Evolutionary conservation across 2,329 filamentous ascomycete species (phyloP).

Genomic region (Rutstroemia sp.): DNA sequence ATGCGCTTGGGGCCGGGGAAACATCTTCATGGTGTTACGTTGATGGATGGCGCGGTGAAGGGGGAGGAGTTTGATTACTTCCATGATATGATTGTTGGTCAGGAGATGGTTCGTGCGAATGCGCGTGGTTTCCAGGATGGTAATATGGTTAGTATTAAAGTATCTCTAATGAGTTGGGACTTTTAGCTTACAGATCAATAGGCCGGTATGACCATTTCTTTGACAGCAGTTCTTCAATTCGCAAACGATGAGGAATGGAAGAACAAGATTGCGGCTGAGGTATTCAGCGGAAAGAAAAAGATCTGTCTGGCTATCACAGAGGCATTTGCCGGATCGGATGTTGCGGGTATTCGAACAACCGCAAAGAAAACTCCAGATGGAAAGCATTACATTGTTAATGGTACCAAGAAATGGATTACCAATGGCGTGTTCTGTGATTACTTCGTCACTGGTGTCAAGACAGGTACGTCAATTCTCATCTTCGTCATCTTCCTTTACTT

Average conservation of each 20-base stretch:
- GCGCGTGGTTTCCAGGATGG: conserved; percentile 79
- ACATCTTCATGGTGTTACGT: conserved; percentile 64
- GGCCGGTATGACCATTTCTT: conserved; percentile 58
- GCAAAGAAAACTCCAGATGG: conserved; percentile 67
- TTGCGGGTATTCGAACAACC: conserved; percentile 72
- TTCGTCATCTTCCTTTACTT: not conserved
- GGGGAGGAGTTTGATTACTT: conserved; percentile 83
- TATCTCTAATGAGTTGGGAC: not conserved
- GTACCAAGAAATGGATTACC: conserved; percentile 81
- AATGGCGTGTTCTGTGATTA: conserved; percentile 77
- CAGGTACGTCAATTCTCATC: conserved; percentile 28
- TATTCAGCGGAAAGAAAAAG: conserved; percentile 76
- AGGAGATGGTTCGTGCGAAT: conserved; percentile 66
- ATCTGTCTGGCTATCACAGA: conserved; percentile 84
- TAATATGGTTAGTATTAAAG: conserved; percentile 60
- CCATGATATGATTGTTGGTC: conserved; percentile 69
- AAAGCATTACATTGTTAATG: conserved; percentile 66
- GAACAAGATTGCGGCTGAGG: conserved; percentile 61
- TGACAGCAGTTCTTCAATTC: conserved; percentile 77
- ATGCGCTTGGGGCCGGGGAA: conserved; percentile 80
- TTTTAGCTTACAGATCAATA: not conserved
- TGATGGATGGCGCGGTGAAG: conserved; percentile 63
- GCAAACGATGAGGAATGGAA: conserved; percentile 60
- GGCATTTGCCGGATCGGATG: conserved; percentile 78
- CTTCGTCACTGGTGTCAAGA: conserved; percentile 75